Evolutionary conservation across 129 eudicot species (phyloP), one percentile per base, ranked within the genome.

Genomic region (Chrysanthemum makinoi): DNA sequence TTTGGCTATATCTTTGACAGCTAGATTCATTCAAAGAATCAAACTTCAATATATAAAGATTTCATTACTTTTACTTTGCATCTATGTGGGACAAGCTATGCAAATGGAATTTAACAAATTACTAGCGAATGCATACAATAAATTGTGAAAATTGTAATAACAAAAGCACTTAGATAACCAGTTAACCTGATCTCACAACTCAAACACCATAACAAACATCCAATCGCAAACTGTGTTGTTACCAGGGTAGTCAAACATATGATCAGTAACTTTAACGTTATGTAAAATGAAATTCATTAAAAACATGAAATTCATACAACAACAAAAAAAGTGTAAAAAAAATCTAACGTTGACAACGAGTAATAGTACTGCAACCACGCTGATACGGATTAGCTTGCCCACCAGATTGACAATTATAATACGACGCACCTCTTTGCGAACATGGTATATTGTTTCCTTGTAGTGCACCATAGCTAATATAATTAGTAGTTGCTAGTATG

Each of bases 401-500:
- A 16, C 69, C 69, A 6, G 69, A 64, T n/a, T 67, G 53, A 69
- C 98, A 93, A 79, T 89, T 89, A 67, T 93, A 93, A 82, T 93
- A 89, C 22, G 96, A 89, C 24, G 86, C 85, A 66, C 98, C 98
- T 73, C 87, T 80, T 51, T 74, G 84, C 0, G 96, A 87, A 71
- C 98, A 93, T 16, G 98, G 98, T 4, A 93, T 87, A 54, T 33
- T 72, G 81, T 93, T 87, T 69, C 84, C 76, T 55, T 85, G 81
- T 60, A 93, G 82, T 51, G 96, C 86, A 3, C 80, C 98, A 50
- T 87, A 89, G 85, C 96, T 89, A 61, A 93, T 89, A 76, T 88
- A 85, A 2, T 81, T 78, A 4, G 70, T 57, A 10, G 96, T 81
- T 7, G 87, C 86, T 75, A 88, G 65, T 18, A 88, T 83, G 9